A percentile compares a stretch with the other conserved stretches of the same genome.
Evolutionary conservation across 2,329 filamentous ascomycete species (phyloP).

Genomic region (Geosmithia putterillii): DNA sequence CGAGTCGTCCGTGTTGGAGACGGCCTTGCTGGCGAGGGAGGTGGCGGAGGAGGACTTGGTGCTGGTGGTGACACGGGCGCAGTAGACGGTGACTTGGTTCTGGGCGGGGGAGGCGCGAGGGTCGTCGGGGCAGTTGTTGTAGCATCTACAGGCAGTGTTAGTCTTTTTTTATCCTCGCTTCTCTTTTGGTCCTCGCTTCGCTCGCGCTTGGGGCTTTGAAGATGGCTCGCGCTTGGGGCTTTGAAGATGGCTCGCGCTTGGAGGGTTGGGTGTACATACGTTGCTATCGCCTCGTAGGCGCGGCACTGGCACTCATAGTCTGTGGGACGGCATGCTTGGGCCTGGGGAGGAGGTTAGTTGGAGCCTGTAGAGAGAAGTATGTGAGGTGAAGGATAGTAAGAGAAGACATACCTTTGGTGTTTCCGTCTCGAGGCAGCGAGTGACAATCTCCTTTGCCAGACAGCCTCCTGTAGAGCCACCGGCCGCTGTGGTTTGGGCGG

Average conservation of each 20-base stretch:
- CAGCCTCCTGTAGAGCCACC: conserved; percentile 21
- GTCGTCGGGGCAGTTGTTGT: conserved; percentile 44
- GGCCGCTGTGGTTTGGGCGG: conserved; percentile 14
- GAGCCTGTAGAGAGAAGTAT: background rate
- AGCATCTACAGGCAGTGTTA: conserved; percentile 23
- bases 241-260: too few species aligned
- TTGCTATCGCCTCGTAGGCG: conserved; percentile 29
- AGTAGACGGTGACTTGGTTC: conserved; percentile 28
- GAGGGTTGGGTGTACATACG: conserved; percentile 23
- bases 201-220: background rate
- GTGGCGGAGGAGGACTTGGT: conserved; percentile 8
- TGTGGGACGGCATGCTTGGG: conserved; percentile 20
- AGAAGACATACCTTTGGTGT: conserved; percentile 17
- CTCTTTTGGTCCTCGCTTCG: background rate
- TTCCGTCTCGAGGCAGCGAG: conserved; percentile 27
- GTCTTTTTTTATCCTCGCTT: background rate
- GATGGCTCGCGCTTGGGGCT: background rate
- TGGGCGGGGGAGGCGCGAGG: conserved; percentile 17
- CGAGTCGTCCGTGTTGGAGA: conserved; percentile 5
- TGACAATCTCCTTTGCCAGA: conserved; percentile 33
- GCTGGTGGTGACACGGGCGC: conserved; percentile 28
- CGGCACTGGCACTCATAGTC: conserved; percentile 36
- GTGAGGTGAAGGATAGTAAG: too few species aligned
- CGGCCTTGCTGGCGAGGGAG: conserved; percentile 6
- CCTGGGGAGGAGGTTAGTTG: conserved; percentile 9